A percentile compares a stretch with the other conserved stretches of the same genome.
Conservation (phyloP, 1,139 yeast genomes). For the Nakaseomyces bracarensis region DNA sequence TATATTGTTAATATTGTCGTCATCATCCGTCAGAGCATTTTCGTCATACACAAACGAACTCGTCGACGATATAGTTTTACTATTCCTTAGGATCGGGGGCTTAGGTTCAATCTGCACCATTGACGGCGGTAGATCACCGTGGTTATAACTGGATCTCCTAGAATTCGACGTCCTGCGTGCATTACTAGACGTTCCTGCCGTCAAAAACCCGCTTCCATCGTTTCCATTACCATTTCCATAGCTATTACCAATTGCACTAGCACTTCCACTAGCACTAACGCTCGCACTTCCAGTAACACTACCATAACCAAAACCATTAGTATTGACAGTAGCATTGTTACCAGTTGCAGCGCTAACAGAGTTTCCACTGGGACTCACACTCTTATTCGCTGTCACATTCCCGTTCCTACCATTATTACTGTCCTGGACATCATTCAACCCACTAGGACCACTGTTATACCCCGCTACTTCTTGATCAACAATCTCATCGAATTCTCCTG, state of each 20-base stretch:
- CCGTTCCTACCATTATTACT: not conserved
- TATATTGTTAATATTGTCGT: constrained; percentile 9
- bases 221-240: not conserved
- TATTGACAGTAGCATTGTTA: not conserved
- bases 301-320: too few species aligned
- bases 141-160: constrained; percentile 18
- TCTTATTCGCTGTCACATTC: not conserved
- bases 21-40: constrained; percentile 12
- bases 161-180: constrained; percentile 32
- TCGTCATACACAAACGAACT: constrained; percentile 12
- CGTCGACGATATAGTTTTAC: constrained; percentile 18
- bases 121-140: constrained; percentile 44
- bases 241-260: too few species aligned
- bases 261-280: too few species aligned
- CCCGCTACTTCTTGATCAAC: not conserved
- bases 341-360: too few species aligned
- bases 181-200: constrained; percentile 15
- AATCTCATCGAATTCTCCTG: not conserved
- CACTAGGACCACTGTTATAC: not conserved
- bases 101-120: constrained; percentile 57
- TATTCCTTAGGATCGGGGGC: constrained; percentile 45
- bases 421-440: not conserved
- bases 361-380: too few species aligned
- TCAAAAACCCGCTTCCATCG: not conserved
- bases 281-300: too few species aligned